These are phyloP conservation scores for Fusarium avenaceum DNA, from an alignment of 2,329 filamentous ascomycete genomes.

Conservation along the genomic window DNA sequence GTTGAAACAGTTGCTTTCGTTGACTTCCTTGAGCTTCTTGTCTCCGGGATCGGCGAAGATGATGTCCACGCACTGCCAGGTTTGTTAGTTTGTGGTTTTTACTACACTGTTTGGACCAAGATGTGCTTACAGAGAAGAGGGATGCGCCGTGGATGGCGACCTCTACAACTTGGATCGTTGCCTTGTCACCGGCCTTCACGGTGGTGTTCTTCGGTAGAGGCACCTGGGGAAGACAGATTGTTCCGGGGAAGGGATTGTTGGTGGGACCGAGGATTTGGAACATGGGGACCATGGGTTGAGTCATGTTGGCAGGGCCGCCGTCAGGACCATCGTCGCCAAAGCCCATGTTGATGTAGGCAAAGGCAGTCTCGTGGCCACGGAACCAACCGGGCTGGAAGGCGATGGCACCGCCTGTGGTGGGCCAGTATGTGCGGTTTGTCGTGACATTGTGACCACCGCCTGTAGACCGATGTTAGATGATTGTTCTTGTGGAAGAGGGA, in stretches of 20 bases:
- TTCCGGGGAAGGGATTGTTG: constrained; percentile 87
- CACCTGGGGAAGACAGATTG: constrained; percentile 90
- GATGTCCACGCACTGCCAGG: constrained; percentile 87
- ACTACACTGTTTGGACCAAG: background rate
- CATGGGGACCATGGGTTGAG: constrained; percentile 80
- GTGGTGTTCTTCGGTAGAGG: constrained; percentile 80
- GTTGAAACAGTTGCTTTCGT: constrained; percentile 89
- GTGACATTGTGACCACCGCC: constrained; percentile 86
- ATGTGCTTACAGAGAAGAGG: constrained; percentile 77
- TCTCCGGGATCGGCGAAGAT: constrained; percentile 87
- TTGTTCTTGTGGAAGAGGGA: background rate
- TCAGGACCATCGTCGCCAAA: constrained; percentile 77
- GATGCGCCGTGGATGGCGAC: constrained; percentile 85
- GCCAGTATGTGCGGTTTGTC: constrained; percentile 92
- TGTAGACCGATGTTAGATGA: constrained; percentile 55
- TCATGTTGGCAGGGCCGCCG: constrained; percentile 85
- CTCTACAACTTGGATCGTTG: constrained; percentile 91
- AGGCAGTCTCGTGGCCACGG: constrained; percentile 83
- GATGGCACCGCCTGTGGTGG: constrained; percentile 86
- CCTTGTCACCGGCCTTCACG: constrained; percentile 85
- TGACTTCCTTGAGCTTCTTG: constrained; percentile 75
- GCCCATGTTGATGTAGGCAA: constrained; percentile 93
- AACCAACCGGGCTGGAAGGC: constrained; percentile 97
- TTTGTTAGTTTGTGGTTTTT: constrained; percentile 16
- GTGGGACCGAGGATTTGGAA: constrained; percentile 87